Evolutionary conservation across 2,329 filamentous ascomycete genomes (phyloP).

Genomic region (Microsporum audouinii): DNA sequence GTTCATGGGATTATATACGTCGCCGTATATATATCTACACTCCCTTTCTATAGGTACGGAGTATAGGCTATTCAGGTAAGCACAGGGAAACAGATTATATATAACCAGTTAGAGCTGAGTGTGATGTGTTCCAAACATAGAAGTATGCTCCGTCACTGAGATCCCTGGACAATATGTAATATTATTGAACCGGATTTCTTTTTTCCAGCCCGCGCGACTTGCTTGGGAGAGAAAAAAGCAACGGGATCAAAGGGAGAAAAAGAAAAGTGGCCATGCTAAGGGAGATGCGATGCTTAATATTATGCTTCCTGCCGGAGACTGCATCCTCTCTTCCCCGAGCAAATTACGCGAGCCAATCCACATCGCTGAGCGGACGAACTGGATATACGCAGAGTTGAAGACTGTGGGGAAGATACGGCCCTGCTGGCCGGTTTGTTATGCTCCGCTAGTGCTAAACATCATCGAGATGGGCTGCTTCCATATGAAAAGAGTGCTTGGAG

Average conservation of each 20-base stretch:
- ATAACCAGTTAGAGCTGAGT: background rate
- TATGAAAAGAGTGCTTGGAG: background rate
- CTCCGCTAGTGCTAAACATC: background rate
- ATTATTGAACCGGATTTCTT: background rate
- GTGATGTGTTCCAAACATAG: slow-evolving; percentile 3
- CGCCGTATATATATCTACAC: background rate
- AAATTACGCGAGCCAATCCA: slow-evolving; percentile 4
- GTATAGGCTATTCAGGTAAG: no score
- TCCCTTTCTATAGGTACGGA: background rate
- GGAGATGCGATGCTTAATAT: background rate
- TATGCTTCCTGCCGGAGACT: slow-evolving; percentile 1
- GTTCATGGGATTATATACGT: background rate
- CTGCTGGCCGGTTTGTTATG: background rate
- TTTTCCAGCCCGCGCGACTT: background rate
- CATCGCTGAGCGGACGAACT: background rate
- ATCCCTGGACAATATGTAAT: background rate
- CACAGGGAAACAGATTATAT: no score
- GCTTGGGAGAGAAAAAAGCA: background rate
- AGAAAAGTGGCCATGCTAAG: background rate
- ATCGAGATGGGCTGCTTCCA: background rate
- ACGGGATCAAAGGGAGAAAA: background rate
- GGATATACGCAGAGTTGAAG: background rate
- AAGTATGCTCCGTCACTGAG: background rate
- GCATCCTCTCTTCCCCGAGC: background rate
- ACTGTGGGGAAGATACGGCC: background rate